Evolutionary conservation across 139 green algal genomes (phyloP).

Genomic region (Chlamydomonas schloesseri): DNA sequence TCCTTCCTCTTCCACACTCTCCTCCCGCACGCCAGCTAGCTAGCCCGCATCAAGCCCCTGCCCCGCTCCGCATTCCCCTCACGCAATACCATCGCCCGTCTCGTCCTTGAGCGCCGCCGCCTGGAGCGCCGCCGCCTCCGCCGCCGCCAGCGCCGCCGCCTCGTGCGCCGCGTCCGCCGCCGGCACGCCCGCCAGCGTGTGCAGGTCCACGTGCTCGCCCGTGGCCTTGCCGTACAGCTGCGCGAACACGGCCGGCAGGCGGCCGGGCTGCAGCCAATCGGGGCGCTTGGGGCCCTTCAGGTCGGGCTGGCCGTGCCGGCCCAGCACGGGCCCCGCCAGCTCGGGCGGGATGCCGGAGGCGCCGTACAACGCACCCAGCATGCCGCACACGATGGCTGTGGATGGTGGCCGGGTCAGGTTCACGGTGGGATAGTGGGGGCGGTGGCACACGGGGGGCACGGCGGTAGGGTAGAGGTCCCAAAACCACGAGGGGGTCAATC

Average conservation of each 20-base stretch:
- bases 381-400: constrained; percentile 67
- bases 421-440: no score
- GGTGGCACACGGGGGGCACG: no score
- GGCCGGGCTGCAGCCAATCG: constrained; percentile 46
- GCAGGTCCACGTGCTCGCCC: not conserved
- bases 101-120: not conserved
- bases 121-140: not conserved
- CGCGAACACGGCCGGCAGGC: constrained; percentile 37
- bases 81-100: not conserved
- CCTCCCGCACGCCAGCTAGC: no score
- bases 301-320: not conserved
- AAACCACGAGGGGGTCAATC: no score
- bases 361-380: constrained; percentile 63
- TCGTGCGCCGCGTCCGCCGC: not conserved
- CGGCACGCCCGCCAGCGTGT: not conserved
- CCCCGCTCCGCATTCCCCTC: not conserved
- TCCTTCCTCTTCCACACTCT: no score
- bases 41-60: no score
- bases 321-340: constrained; percentile 51
- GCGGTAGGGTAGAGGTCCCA: no score
- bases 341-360: constrained; percentile 38
- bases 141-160: not conserved
- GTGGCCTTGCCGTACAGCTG: constrained; percentile 30
- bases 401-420: no score
- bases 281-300: constrained; percentile 26